A percentile compares a stretch with the other conserved stretches of the same genome.
Conservation (phyloP, 2,329 filamentous ascomycete species). For the Sarocladiaceae sp. region DNA sequence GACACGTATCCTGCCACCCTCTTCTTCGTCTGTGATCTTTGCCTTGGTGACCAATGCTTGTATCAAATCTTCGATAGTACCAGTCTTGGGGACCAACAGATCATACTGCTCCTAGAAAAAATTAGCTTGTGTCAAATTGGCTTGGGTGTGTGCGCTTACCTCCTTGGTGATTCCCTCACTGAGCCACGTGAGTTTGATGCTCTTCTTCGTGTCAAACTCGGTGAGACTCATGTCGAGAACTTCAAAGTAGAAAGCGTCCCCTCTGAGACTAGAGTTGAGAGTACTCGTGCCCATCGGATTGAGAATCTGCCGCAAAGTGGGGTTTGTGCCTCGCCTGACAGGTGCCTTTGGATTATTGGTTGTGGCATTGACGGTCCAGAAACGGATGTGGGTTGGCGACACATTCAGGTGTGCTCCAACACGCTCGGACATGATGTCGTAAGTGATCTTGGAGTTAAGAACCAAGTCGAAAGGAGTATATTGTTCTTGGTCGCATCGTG, state of each 20-base stretch:
- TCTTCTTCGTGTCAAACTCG: conserved; percentile 91
- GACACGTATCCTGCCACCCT: conserved; percentile 67
- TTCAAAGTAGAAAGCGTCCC: conserved; percentile 85
- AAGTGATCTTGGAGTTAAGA: conserved; percentile 83
- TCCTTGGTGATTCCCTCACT: conserved; percentile 91
- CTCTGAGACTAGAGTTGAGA: conserved; percentile 63
- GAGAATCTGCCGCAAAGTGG: conserved; percentile 76
- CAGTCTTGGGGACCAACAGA: conserved; percentile 82
- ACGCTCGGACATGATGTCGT: conserved; percentile 80
- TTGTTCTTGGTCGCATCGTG: conserved; percentile 49
- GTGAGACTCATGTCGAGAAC: conserved; percentile 90
- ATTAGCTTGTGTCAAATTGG: background rate
- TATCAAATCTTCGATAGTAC: conserved; percentile 74
- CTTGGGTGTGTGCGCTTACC: conserved; percentile 41
- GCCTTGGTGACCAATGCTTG: conserved; percentile 75
- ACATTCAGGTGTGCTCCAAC: conserved; percentile 74
- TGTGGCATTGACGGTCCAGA: conserved; percentile 77
- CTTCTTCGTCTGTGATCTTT: conserved; percentile 68
- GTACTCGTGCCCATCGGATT: conserved; percentile 66
- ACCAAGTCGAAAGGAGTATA: conserved; percentile 69
- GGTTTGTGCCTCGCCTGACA: conserved; percentile 67
- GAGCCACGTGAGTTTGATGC: conserved; percentile 76
- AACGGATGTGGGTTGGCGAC: conserved; percentile 82
- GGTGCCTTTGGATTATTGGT: conserved; percentile 73
- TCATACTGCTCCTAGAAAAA: conserved; percentile 66